These are phyloP conservation scores for Mediolabrus comicus DNA, from an alignment of 108 stramenopile genomes.

Conservation along the genomic window DNA sequence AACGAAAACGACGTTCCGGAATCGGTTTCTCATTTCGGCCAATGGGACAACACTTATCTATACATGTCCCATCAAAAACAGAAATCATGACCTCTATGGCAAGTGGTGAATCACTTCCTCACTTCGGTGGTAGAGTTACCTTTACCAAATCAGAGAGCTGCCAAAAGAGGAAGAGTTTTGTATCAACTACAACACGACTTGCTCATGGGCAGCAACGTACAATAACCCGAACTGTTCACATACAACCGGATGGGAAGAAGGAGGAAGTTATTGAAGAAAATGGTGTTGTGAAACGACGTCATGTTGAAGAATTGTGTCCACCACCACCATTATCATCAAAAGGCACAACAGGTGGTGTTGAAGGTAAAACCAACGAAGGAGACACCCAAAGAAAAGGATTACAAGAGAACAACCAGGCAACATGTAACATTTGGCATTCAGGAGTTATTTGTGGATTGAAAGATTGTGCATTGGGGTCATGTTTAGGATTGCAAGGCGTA, in stretches of 20 bases:
- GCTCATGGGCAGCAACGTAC: conserved; percentile 33
- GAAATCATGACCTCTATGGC: conserved; percentile 27
- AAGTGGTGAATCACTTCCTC: conserved; percentile 7
- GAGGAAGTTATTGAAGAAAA: conserved; percentile 38
- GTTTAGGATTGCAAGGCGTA: neutral
- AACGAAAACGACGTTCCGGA: conserved; percentile 8
- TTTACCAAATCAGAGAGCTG: conserved; percentile 7
- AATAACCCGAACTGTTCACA: conserved; percentile 24
- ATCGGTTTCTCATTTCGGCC: conserved; percentile 32
- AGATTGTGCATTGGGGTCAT: neutral
- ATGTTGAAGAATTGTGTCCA: conserved; percentile 16
- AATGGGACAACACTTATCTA: conserved; percentile 25
- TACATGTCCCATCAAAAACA: conserved; percentile 32
- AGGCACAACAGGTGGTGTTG: neutral
- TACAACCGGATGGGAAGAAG: conserved; percentile 33
- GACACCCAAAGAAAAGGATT: neutral
- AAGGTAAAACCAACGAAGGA: too few relatives aligned
- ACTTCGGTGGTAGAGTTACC: conserved; percentile 25
- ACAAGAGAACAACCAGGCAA: neutral
- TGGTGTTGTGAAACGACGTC: conserved; percentile 26
- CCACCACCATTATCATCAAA: neutral
- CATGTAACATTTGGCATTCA: neutral
- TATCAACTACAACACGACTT: conserved; percentile 34
- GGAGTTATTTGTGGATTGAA: neutral
- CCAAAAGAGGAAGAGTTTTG: conserved; percentile 10